phyloP scores from a whole-genome alignment of 2,329 filamentous ascomycete species.

The Pseudonectria foliicola region DNA sequence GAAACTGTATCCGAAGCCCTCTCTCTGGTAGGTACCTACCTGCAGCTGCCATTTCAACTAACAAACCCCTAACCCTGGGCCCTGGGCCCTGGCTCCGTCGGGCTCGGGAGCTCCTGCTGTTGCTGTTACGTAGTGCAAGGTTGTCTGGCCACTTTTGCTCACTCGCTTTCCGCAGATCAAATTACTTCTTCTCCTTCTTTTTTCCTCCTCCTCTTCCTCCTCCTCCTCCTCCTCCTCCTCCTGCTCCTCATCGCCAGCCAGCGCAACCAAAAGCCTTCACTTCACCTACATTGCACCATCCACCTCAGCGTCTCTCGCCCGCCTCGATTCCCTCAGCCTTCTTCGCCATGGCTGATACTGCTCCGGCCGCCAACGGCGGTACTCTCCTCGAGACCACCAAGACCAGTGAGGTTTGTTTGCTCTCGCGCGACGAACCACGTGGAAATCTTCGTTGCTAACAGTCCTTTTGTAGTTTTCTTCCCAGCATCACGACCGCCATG shows the following conservation, averaged over 20 bases:
- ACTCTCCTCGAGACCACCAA: constrained; percentile 41
- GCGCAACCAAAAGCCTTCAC: background rate
- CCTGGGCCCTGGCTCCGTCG: background rate
- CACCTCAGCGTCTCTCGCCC: constrained; percentile 9
- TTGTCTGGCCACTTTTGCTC: constrained; percentile 3
- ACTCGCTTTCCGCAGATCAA: background rate
- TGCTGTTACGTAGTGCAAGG: too few relatives aligned
- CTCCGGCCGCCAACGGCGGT: constrained; percentile 38
- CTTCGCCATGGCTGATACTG: constrained; percentile 21
- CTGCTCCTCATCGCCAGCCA: background rate
- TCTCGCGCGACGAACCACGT: constrained; percentile 3
- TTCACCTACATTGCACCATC: constrained; percentile 4
- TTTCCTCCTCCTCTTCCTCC: constrained; percentile 6
- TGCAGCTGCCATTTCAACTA: too few relatives aligned
- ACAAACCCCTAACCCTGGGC: background rate
- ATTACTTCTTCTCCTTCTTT: constrained; percentile 6
- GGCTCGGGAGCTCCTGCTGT: too few relatives aligned
- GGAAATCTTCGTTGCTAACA: constrained; percentile 16
- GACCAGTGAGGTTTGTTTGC: constrained; percentile 45
- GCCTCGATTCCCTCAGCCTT: constrained; percentile 6
- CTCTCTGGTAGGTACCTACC: too few relatives aligned
- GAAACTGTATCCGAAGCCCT: too few relatives aligned
- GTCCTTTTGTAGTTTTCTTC: constrained; percentile 9
- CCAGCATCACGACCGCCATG: background rate
- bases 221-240: constrained; percentile 1